These are phyloP conservation scores for Neofusicoccum cordaticola DNA, from an alignment of 2,329 filamentous ascomycete species.

Conservation along the genomic window DNA sequence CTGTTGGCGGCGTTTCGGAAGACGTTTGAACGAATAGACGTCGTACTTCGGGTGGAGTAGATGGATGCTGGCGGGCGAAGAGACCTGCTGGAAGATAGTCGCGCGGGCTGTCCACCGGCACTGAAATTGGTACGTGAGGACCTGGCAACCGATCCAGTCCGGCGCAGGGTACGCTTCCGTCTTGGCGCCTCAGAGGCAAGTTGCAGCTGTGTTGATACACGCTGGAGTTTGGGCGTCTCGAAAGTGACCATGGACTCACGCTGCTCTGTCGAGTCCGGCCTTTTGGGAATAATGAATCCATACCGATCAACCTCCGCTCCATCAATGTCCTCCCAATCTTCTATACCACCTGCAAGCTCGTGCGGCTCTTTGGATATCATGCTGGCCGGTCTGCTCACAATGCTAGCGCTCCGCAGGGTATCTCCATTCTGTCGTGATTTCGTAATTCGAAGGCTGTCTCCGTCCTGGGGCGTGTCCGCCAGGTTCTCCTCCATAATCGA, in stretches of 20 bases:
- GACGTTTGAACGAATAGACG: conserved; percentile 36
- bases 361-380: conserved; percentile 48
- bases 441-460: neutral
- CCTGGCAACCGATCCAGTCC: conserved; percentile 47
- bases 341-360: conserved; percentile 61
- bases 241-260: conserved; percentile 28
- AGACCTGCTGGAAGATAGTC: conserved; percentile 44
- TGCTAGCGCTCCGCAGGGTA: conserved; percentile 28
- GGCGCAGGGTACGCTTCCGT: conserved; percentile 51
- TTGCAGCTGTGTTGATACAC: conserved; percentile 59
- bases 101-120: conserved; percentile 32
- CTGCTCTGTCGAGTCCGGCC: conserved; percentile 35
- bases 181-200: conserved; percentile 56
- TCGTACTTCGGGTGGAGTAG: conserved; percentile 39
- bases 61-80: conserved; percentile 41
- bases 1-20: conserved; percentile 54
- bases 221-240: conserved; percentile 48
- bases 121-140: conserved; percentile 33
- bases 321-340: conserved; percentile 62
- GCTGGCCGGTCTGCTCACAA: conserved; percentile 23
- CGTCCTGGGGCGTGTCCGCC: neutral
- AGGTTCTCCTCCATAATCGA: neutral
- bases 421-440: conserved; percentile 9
- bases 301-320: conserved; percentile 62
- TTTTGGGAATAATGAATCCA: conserved; percentile 58